Evolutionary conservation across 306 rosid species (phyloP).

Genomic region (Bauhinia variegata): DNA sequence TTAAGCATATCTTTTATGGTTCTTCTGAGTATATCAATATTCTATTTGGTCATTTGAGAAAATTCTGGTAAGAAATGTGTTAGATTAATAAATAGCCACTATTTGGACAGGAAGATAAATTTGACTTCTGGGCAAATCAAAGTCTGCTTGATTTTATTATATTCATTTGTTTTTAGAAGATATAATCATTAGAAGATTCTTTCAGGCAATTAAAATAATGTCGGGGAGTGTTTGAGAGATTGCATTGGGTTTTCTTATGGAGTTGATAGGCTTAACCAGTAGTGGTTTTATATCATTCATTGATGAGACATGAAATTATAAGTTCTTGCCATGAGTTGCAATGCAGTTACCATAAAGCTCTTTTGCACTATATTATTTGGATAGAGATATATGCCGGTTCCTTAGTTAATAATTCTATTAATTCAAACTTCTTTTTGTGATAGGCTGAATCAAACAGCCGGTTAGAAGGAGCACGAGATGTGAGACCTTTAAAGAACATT

Average conservation of each 20-base stretch:
- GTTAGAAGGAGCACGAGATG: constrained; percentile 57
- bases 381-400: constrained; percentile 1
- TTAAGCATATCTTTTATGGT: neutral
- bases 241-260: constrained; percentile 13
- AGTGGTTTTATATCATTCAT: neutral
- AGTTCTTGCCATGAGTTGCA: neutral
- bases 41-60: constrained; percentile 22
- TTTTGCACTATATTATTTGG: neutral
- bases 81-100: neutral
- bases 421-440: constrained; percentile 25
- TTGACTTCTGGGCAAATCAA: neutral
- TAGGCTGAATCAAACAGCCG: constrained; percentile 52
- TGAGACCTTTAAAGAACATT: constrained; percentile 57
- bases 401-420: constrained; percentile 16
- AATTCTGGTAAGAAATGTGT: constrained; percentile 13
- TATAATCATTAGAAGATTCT: constrained; percentile 7
- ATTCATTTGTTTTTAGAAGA: neutral
- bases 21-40: neutral
- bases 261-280: constrained; percentile 11
- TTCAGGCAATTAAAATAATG: neutral
- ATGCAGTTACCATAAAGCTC: neutral
- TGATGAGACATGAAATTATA: constrained; percentile 8
- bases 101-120: neutral
- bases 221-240: constrained; percentile 12
- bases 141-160: neutral